Base-by-base conservation (phyloP, 768 basidiomycete species). In the Coprinopsis sp. region DNA sequence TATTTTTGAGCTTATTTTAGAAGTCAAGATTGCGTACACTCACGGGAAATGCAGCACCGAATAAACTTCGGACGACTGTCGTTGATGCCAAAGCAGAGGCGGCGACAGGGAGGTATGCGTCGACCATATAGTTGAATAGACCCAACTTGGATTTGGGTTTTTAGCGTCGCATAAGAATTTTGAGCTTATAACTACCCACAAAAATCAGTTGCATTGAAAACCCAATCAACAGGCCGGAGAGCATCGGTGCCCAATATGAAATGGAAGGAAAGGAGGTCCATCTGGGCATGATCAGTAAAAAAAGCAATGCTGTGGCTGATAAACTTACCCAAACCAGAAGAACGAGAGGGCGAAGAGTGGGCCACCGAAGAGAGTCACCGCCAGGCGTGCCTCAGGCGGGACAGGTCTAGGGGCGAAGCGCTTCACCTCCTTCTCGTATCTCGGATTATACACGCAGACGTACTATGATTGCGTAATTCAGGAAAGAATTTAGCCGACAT, bases 251-350 rank as follows among this genome's bases (percentile, higher is more conserved):
- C 76, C 76, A 80, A 22, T 72, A 70, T 0, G 71, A 70, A 46
- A 81, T 67, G 33, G 61, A 65, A 8, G 79, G 73, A 49, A 58
- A 77, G 0, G 79, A 79, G 1, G 81, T 78, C 81, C 81, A 82
- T 23, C 79, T 79, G 37, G 39, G 18, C n/a, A 27, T 40, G 39
- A 38, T 22, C 18, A 21, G 40, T 30, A 21, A 7, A 37, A 21
- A 36, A 28, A 27, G 38, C 6, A 19, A 16, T 33, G n/a, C n/a
- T 56, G 58, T 34, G 6, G 22, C 36, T 3, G 16, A 2, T 37
- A 2, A 6, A 64, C 70, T 56, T 50, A 77, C 70, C 64, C 74
- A 56, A 85, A 81, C 82, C 82, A 82, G 62, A 86, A 84, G 60
- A 83, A 77, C 3, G 77, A 72, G 18, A 68, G 39, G 13, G 75